phyloP scores from a whole-genome alignment of 495 filamentous ascomycete genomes.

The Podospora australis region DNA sequence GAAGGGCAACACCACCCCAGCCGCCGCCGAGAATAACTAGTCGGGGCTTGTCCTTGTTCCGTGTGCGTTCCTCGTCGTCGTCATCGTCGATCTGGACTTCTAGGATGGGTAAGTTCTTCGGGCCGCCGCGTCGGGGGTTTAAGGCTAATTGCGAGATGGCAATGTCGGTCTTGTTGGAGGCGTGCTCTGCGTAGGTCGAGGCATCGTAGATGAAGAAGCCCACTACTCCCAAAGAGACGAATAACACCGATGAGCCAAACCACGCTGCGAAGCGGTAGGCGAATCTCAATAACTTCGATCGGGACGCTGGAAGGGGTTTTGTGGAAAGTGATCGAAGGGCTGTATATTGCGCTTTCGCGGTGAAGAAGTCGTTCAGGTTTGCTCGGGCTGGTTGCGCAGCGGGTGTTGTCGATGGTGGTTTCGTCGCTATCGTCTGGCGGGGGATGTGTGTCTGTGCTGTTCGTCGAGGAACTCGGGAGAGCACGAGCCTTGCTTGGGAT shows the following conservation, averaged over 20 bases:
- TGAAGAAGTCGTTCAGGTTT: conserved; percentile 1
- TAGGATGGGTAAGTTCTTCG: conserved; percentile 92
- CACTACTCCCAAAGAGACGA: conserved; percentile 49
- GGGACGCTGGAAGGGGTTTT: conserved; percentile 6
- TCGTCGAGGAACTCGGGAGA: too few relatives aligned
- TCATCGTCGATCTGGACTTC: conserved; percentile 83
- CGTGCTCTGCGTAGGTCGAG: conserved; percentile 71
- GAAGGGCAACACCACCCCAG: conserved; percentile 87
- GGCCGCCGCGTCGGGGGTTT: conserved; percentile 75
- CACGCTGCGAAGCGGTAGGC: conserved; percentile 44
- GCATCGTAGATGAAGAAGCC: conserved; percentile 95
- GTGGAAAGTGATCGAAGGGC: conserved; percentile 28
- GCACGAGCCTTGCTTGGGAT: not conserved
- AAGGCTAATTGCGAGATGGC: conserved; percentile 77
- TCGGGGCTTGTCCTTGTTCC: conserved; percentile 76
- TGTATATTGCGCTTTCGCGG: not conserved
- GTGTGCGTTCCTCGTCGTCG: conserved; percentile 56
- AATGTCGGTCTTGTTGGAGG: conserved; percentile 56
- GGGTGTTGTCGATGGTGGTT: not conserved
- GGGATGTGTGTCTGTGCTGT: not conserved
- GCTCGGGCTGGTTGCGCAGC: not conserved
- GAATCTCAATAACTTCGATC: conserved; percentile 42
- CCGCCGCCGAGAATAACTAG: conserved; percentile 91
- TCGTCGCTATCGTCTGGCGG: not conserved
- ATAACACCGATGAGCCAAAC: conserved; percentile 41